Conservation (phyloP, 495 filamentous ascomycete genomes). For the Neurospora sp. region DNA sequence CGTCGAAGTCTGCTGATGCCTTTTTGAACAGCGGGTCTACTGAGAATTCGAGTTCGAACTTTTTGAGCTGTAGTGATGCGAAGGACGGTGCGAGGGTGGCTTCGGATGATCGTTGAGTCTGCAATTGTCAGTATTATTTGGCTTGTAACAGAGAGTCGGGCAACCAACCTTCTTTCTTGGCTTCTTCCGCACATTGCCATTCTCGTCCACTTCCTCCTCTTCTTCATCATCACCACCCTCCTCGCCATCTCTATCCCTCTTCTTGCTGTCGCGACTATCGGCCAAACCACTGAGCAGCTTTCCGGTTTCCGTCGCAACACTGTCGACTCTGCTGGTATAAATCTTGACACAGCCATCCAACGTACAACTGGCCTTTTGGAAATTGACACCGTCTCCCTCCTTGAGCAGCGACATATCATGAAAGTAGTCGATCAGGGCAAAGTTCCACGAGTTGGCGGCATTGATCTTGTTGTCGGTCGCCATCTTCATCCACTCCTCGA, state of each 20-base stretch:
- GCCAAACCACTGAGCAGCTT: slow-evolving; percentile 91
- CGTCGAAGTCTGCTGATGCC: slow-evolving; percentile 94
- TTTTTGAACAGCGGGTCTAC: slow-evolving; percentile 99
- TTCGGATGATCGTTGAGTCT: slow-evolving; percentile 70
- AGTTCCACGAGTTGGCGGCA: slow-evolving; percentile 97
- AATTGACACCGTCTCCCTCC: slow-evolving; percentile 95
- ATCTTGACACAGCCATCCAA: slow-evolving; percentile 99
- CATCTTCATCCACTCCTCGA: slow-evolving; percentile 99
- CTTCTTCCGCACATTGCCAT: slow-evolving; percentile 65
- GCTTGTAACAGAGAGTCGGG: neutral
- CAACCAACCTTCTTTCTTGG: slow-evolving; percentile 51
- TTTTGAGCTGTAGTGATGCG: slow-evolving; percentile 81
- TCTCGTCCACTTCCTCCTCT: slow-evolving; percentile 71
- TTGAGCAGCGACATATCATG: slow-evolving; percentile 97
- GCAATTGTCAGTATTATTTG: neutral
- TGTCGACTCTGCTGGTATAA: slow-evolving; percentile 96
- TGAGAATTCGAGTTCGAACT: slow-evolving; percentile 92
- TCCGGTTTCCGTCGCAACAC: slow-evolving; percentile 93
- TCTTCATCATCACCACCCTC: slow-evolving; percentile 56
- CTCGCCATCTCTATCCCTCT: slow-evolving; percentile 47
- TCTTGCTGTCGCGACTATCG: slow-evolving; percentile 76
- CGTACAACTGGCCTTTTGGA: slow-evolving; percentile 96
- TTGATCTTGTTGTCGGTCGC: slow-evolving; percentile 99
- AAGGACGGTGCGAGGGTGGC: slow-evolving; percentile 85
- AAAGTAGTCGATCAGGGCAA: slow-evolving; percentile 98